Base-by-base conservation (phyloP, 768 basidiomycete genomes). In the Pisolithus marmoratus region DNA sequence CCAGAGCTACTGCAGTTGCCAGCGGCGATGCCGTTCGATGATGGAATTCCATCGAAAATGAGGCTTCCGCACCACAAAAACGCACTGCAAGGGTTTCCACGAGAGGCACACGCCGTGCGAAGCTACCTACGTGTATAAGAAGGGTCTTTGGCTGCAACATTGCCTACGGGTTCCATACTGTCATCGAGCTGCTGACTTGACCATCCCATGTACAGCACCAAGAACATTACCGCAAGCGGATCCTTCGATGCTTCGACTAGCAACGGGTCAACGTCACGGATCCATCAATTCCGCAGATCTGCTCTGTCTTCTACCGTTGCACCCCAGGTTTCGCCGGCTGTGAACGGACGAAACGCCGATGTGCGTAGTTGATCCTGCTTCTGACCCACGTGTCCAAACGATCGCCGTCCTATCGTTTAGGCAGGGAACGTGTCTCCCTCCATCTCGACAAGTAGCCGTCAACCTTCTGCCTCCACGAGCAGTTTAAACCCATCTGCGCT, bases 21-120 rank as follows among this genome's bases (percentile, higher is more conserved):
- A 34, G 12, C 14, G 34, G 15, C 15, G 34, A 34, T 34, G 34
- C 34, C 34, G 34, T 19, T 19, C 40, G 15, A 41, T 15, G n/a
- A 9, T 23, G 4, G 14, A 19, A 51, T 51, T 52, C 4, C n/a
- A 46, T 29, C 15, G 34, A 34, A 54, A 65, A 57, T 17, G 63
- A 52, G 63, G 58, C 51, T 34, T 27, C 54, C 63, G 56, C 59
- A 49, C 54, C 17, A 48, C 47, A 9, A 17, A 31, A 23, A 17
- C 34, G 31, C 31, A 23, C 49, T 22, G 37, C 34, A 34, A 34
- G 19, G 24, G 29, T 5, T 29, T 31, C 29, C 57, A 56, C 27
- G 58, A 50, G 47, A 42, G 44, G 38, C 38, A 55, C 63, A 61
- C 57, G 64, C 57, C 22, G 38, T 47, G 20, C 24, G 22, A 4